Evolutionary conservation across 1,139 yeast species (phyloP).

Genomic region (Saccharomyces hybrid): DNA sequence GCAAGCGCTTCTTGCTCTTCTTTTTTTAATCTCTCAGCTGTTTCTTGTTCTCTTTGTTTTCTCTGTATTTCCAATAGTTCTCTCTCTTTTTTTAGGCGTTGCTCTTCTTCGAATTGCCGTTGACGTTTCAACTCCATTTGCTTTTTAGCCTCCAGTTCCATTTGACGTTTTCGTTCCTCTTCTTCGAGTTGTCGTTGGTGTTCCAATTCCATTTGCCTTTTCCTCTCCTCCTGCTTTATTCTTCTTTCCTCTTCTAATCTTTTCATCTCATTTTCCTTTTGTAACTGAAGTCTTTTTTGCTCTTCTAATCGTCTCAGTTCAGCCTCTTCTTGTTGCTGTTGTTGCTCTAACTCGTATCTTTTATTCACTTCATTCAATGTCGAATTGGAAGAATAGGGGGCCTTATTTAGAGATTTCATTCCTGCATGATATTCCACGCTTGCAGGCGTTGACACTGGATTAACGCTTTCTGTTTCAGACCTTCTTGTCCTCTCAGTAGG

Average conservation of each 20-base stretch:
- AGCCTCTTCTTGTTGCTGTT: conserved; percentile 3
- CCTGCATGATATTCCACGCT: background rate
- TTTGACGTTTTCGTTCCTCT: background rate
- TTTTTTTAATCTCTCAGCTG: background rate
- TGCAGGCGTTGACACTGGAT: background rate
- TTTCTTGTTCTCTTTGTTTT: conserved; percentile 1
- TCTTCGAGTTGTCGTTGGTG: background rate
- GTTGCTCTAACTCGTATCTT: conserved; percentile 6
- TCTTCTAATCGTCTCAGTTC: background rate
- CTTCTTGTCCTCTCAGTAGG: background rate
- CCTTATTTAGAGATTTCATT: conserved; percentile 8
- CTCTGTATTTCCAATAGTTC: background rate
- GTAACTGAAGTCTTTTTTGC: background rate
- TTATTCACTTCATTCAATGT: conserved; percentile 18
- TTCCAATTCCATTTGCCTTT: background rate
- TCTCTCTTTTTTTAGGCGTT: background rate
- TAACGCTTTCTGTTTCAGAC: background rate
- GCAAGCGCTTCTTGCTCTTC: background rate
- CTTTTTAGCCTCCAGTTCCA: background rate
- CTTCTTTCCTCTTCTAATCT: background rate
- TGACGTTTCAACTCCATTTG: background rate
- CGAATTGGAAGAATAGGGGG: conserved; percentile 20
- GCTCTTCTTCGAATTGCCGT: background rate
- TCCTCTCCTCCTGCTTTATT: background rate
- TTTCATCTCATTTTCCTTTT: background rate